These are phyloP conservation scores for Lachnellula suecica DNA, from an alignment of 2,329 filamentous ascomycete species.

Conservation along the genomic window DNA sequence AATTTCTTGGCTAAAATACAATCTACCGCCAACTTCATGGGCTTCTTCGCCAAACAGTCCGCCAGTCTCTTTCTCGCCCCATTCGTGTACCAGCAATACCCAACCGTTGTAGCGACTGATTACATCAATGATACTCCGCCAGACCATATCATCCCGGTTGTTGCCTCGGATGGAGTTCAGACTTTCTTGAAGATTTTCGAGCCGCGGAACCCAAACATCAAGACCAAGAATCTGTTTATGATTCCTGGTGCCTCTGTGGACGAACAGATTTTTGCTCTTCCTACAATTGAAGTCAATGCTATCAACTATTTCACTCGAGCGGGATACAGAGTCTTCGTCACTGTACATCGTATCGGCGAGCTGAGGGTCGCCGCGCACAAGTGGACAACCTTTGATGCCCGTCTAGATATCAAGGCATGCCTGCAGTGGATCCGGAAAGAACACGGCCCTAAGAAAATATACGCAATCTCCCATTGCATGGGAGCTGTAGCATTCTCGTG, in stretches of 20 bases:
- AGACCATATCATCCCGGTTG: conserved; percentile 43
- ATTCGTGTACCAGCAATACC: conserved; percentile 56
- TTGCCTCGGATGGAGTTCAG: conserved; percentile 50
- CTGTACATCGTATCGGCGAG: conserved; percentile 57
- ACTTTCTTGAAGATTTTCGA: conserved; percentile 59
- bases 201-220: conserved; percentile 37
- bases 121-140: conserved; percentile 53
- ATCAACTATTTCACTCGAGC: conserved; percentile 61
- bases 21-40: conserved; percentile 51
- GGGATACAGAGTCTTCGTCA: conserved; percentile 59
- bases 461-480: conserved; percentile 63
- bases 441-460: conserved; percentile 42
- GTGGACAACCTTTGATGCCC: conserved; percentile 60
- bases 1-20: conserved; percentile 42
- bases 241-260: conserved; percentile 63
- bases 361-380: conserved; percentile 48
- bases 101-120: conserved; percentile 44
- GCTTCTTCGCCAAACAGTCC: conserved; percentile 55
- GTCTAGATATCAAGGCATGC: conserved; percentile 57
- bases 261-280: conserved; percentile 61
- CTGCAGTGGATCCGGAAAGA: conserved; percentile 49
- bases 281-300: conserved; percentile 62
- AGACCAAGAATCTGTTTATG: conserved; percentile 54
- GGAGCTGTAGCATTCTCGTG: conserved; percentile 57
- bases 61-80: conserved; percentile 53